phyloP scores from a whole-genome alignment of 768 basidiomycete genomes.

The Dacryopinax spathularia region DNA sequence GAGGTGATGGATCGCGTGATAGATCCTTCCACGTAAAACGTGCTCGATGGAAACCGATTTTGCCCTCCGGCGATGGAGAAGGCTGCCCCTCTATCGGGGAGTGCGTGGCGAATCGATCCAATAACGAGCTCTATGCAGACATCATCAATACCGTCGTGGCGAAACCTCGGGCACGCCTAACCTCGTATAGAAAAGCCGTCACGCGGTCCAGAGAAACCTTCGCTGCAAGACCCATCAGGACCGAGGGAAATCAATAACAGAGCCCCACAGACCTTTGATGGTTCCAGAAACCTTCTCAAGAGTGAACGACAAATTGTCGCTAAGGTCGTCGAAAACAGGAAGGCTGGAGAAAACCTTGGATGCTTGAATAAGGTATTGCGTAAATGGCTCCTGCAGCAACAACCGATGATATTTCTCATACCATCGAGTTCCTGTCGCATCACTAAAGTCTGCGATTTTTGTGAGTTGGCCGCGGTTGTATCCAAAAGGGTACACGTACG shows the following conservation, averaged over 20 bases:
- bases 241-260: neutral
- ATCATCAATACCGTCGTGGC: neutral
- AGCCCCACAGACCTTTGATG: conserved; percentile 14
- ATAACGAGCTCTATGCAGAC: neutral
- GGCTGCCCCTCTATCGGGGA: conserved; percentile 4
- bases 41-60: conserved; percentile 25
- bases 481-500: conserved; percentile 26
- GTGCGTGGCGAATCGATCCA: neutral
- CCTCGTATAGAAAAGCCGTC: conserved; percentile 29
- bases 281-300: conserved; percentile 23
- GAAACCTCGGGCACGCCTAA: neutral
- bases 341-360: conserved; percentile 37
- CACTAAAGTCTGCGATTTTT: conserved; percentile 20
- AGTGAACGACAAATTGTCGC: conserved; percentile 31
- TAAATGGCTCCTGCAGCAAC: conserved; percentile 29
- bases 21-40: conserved; percentile 46
- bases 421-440: conserved; percentile 28
- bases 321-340: conserved; percentile 48
- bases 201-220: conserved; percentile 54
- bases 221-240: conserved; percentile 20
- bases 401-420: neutral
- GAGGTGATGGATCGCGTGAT: conserved; percentile 17
- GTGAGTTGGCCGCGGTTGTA: neutral
- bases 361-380: conserved; percentile 22
- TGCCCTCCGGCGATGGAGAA: conserved; percentile 11